Conservation (phyloP, 257 asterid genomes). For the Solanum tarapatanum region DNA sequence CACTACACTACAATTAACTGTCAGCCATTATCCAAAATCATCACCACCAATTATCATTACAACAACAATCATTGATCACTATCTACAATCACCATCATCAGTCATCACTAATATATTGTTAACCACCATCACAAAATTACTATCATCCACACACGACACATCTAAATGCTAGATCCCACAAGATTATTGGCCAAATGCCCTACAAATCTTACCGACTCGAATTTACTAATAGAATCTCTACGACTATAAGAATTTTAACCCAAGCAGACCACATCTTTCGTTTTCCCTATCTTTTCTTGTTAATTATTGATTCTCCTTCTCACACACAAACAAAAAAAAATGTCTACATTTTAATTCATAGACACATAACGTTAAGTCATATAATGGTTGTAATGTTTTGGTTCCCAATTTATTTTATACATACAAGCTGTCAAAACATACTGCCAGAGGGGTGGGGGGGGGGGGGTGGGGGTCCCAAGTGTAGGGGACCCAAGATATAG, state of each 20-base stretch:
- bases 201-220: neutral
- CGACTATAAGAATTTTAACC: neutral
- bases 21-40: too few relatives aligned
- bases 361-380: neutral
- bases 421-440: conserved; percentile 23
- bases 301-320: neutral
- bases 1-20: too few relatives aligned
- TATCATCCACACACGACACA: neutral
- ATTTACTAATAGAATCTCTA: neutral
- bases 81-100: neutral
- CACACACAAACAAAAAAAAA: neutral
- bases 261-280: neutral
- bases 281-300: neutral
- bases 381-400: neutral
- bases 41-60: too few relatives aligned
- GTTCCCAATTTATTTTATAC: neutral
- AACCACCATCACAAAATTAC: too few relatives aligned
- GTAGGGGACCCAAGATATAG: conserved; percentile 28
- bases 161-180: neutral
- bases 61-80: too few relatives aligned
- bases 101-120: too few relatives aligned
- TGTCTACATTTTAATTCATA: neutral
- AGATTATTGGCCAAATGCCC: neutral
- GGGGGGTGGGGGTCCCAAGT: conserved; percentile 6
- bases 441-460: conserved; percentile 21